A percentile compares a stretch with the other conserved stretches of the same genome.
phyloP scores from a whole-genome alignment of 2,329 filamentous ascomycete species.

The Metarhizium guizhouense region DNA sequence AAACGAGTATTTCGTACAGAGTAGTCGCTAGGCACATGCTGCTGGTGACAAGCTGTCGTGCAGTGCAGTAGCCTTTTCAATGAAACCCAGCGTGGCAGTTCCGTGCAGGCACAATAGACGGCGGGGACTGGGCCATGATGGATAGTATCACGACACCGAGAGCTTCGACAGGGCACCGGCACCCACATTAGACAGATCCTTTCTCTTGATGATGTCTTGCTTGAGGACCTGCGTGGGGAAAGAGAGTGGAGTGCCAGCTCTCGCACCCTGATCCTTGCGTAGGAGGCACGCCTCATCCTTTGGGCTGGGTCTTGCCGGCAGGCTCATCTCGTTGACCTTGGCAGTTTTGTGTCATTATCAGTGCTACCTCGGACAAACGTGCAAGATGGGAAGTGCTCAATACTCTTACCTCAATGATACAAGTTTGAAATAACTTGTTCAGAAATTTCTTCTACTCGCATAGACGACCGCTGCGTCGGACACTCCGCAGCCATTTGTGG shows the following conservation, averaged over 20 bases:
- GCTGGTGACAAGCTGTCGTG: not conserved
- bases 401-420: no score
- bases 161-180: not conserved
- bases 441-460: not conserved
- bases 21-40: not conserved
- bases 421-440: no score
- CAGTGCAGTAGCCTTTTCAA: not conserved
- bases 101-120: not conserved
- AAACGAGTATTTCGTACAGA: not conserved
- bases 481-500: not conserved
- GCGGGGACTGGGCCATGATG: not conserved
- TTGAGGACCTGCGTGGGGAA: conserved; percentile 1
- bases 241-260: conserved; percentile 1
- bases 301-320: not conserved
- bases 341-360: not conserved
- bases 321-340: not conserved
- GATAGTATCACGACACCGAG: not conserved
- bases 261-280: conserved; percentile 1
- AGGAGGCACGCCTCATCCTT: conserved; percentile 3
- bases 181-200: not conserved
- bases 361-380: not conserved
- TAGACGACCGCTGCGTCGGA: not conserved
- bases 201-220: conserved; percentile 4
- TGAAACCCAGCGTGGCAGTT: not conserved
- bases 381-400: not conserved